Evolutionary conservation across 208 protist genomes (phyloP).

Genomic region (Sergeia podlipaevii): DNA sequence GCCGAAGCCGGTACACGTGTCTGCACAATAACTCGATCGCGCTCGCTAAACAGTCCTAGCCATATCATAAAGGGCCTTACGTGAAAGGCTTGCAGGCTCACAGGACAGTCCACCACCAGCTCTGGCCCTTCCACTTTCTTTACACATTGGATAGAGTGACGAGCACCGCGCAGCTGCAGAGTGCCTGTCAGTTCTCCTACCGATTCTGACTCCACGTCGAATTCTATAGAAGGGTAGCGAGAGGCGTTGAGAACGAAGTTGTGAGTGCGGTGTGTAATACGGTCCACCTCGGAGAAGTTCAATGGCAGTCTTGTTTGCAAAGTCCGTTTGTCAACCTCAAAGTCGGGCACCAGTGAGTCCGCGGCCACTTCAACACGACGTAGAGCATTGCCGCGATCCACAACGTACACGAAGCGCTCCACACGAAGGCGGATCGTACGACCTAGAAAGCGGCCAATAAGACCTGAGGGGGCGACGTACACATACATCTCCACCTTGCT

Average conservation of each 20-base stretch:
- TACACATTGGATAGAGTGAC: constrained; percentile 43
- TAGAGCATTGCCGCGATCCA: constrained; percentile 25
- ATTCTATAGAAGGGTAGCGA: constrained; percentile 68
- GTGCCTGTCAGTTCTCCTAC: constrained; percentile 32
- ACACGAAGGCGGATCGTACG: constrained; percentile 70
- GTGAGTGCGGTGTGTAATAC: constrained; percentile 42
- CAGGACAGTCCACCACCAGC: constrained; percentile 75
- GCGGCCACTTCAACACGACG: constrained; percentile 66
- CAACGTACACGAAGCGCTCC: constrained; percentile 49
- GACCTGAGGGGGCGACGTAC: constrained; percentile 63
- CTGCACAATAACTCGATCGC: constrained; percentile 70
- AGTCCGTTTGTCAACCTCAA: constrained; percentile 60
- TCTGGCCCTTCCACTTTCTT: constrained; percentile 70
- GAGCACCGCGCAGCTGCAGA: constrained; percentile 59
- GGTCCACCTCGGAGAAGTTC: constrained; percentile 61
- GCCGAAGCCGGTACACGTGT: constrained; percentile 67
- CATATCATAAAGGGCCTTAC: constrained; percentile 51
- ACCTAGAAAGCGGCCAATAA: constrained; percentile 67
- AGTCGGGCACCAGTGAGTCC: constrained; percentile 69
- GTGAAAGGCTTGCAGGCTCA: constrained; percentile 54
- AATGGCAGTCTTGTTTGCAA: constrained; percentile 35
- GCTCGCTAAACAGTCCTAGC: constrained; percentile 70
- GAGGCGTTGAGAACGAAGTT: constrained; percentile 46
- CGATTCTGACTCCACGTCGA: constrained; percentile 42
- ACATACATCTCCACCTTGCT: constrained; percentile 79